Evolutionary conservation across 371 early-diverging fungal species (phyloP).

Genomic region (Sporodiniella umbellata): DNA sequence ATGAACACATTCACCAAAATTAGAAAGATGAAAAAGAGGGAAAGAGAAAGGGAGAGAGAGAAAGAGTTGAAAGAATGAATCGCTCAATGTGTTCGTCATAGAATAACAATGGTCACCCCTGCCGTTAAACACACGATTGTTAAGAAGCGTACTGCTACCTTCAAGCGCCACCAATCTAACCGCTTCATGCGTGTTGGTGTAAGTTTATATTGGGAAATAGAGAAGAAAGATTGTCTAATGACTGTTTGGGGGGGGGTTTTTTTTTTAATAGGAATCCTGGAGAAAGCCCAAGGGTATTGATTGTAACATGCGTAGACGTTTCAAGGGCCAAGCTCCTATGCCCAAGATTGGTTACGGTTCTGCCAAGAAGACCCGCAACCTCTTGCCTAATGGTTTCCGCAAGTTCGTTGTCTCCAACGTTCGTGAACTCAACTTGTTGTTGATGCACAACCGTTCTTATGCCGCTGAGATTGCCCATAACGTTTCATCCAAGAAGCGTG

Average conservation of each 20-base stretch:
- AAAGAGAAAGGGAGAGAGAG: neutral
- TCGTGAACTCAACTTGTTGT: constrained; percentile 94
- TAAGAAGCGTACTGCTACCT: constrained; percentile 98
- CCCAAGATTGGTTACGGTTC: constrained; percentile 99
- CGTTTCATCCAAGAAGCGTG: constrained; percentile 97
- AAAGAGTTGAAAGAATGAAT: neutral
- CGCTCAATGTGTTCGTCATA: neutral
- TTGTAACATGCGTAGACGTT: constrained; percentile 94
- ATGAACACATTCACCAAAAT: too few relatives aligned
- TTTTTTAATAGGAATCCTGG: constrained; percentile 85
- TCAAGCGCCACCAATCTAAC: constrained; percentile 99
- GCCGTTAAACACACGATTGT: constrained; percentile 90
- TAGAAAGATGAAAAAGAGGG: neutral
- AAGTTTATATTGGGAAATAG: constrained; percentile 23
- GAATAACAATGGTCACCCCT: constrained; percentile 83
- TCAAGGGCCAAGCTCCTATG: constrained; percentile 98
- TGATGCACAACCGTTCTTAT: constrained; percentile 99
- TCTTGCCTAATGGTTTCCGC: constrained; percentile 98
- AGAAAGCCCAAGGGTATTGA: constrained; percentile 99
- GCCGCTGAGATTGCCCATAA: constrained; percentile 99
- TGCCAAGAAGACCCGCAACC: constrained; percentile 93
- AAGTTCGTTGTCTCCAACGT: constrained; percentile 96
- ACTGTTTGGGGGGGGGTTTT: too few relatives aligned
- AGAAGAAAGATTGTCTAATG: too few relatives aligned
- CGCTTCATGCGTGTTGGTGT: constrained; percentile 94